Percentiles rank a stretch among this genome's conserved stretches.
phyloP scores from a whole-genome alignment of 371 early-diverging fungal genomes.

The Saksenaea vasiformis region DNA sequence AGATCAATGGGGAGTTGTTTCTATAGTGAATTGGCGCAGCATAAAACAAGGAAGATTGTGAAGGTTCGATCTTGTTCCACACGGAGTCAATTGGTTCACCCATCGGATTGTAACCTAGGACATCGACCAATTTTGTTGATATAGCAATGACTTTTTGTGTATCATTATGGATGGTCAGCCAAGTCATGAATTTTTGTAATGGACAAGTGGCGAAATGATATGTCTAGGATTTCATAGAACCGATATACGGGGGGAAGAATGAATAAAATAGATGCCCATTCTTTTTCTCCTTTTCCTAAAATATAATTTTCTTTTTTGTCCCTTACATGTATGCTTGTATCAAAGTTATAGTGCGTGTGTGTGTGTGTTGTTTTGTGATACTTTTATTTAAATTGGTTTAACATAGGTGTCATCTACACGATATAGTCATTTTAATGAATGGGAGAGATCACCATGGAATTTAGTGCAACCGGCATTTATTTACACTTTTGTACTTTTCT shows the following conservation, averaged over 20 bases:
- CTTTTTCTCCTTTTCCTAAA: background rate
- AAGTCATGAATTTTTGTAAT: background rate
- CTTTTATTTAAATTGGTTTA: too few relatives aligned
- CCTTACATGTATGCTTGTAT: background rate
- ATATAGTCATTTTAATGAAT: too few relatives aligned
- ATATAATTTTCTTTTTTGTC: background rate
- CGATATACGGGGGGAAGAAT: background rate
- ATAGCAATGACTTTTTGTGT: background rate
- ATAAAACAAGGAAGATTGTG: background rate
- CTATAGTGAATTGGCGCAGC: background rate
- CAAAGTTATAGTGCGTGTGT: too few relatives aligned
- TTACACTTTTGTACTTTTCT: too few relatives aligned
- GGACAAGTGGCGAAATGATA: background rate
- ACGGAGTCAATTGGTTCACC: background rate
- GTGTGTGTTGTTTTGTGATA: too few relatives aligned
- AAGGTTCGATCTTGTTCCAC: background rate
- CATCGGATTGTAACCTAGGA: background rate
- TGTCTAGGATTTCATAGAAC: background rate
- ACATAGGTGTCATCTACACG: too few relatives aligned
- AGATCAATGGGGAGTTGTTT: background rate
- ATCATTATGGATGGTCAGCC: background rate
- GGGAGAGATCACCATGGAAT: too few relatives aligned
- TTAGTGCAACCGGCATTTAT: too few relatives aligned
- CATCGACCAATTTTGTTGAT: background rate
- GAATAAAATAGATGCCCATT: background rate